Conservation (phyloP, 805 yeast genomes). For the Ascoidea tarda region DNA sequence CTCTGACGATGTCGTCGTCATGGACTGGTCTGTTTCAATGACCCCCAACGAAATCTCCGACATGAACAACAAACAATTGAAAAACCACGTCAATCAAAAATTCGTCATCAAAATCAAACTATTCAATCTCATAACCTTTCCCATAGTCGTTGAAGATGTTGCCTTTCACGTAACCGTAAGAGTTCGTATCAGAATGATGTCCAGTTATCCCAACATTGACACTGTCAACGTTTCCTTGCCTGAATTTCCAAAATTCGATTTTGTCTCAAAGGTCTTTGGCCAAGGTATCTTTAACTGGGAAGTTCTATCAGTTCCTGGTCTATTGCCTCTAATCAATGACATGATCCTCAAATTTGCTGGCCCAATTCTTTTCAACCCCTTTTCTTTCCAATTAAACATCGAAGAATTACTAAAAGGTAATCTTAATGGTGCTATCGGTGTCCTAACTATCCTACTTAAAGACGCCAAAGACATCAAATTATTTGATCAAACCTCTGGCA, state of each 20-base stretch:
- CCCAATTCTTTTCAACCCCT: slow-evolving; percentile 77
- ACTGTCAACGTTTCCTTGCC: slow-evolving; percentile 76
- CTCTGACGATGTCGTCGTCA: slow-evolving; percentile 84
- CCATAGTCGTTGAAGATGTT: slow-evolving; percentile 67
- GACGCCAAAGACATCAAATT: slow-evolving; percentile 58
- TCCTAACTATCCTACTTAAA: slow-evolving; percentile 54
- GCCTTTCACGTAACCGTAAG: slow-evolving; percentile 65
- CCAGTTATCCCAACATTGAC: slow-evolving; percentile 85
- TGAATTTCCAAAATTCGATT: slow-evolving; percentile 84
- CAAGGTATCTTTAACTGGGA: slow-evolving; percentile 83
- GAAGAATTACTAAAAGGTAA: slow-evolving; percentile 86
- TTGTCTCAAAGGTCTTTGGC: slow-evolving; percentile 57
- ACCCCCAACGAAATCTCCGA: slow-evolving; percentile 86
- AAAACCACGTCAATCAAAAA: slow-evolving; percentile 72
- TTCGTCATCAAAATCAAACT: slow-evolving; percentile 62
- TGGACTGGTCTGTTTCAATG: slow-evolving; percentile 94
- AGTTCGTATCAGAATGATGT: slow-evolving; percentile 79
- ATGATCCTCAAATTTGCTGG: slow-evolving; percentile 81
- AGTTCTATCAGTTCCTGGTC: slow-evolving; percentile 74
- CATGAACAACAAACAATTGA: slow-evolving; percentile 71
- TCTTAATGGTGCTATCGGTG: slow-evolving; percentile 73
- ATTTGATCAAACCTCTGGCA: slow-evolving; percentile 48
- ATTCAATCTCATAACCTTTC: slow-evolving; percentile 65
- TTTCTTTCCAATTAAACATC: slow-evolving; percentile 83
- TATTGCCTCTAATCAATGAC: slow-evolving; percentile 67